Evolutionary conservation across 1,139 yeast species (phyloP), one percentile per base, ranked within the genome.

Genomic region (Meyerozyma guilliermondii): DNA sequence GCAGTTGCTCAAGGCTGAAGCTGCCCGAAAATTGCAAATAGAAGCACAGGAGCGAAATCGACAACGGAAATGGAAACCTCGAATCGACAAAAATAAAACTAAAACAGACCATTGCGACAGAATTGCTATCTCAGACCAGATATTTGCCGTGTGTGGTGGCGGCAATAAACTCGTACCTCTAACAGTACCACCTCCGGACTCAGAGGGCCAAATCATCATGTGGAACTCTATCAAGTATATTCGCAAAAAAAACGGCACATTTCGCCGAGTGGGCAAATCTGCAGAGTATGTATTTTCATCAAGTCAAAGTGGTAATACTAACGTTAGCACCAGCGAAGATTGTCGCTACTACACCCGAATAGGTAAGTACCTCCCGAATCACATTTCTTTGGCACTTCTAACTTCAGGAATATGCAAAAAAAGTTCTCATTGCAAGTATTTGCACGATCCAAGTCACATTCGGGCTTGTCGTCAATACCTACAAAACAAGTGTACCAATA

Each of bases 391-490:
- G 50, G 55, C 57, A 53, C 55, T 55, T 56, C 50, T 47, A 49
- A 34, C 42, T 46, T 35, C 55, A 72, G 83, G 84, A 14, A 60
- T 65, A 11, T 83, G 88, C 57, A 63, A 65, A 44, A 72, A 73
- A 54, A 84, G 80, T 38, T 55, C 67, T 28, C 50, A 59, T 2
- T 85, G 94, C 59, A 68, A 65, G 28, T 82, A 72, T 53, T 56
- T 56, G n/a, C 94, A 85, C 55, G 75, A 76, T 44, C 59, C 65
- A 31, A 50, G 63, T 10, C 78, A 69, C 40, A 68, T 81, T 17
- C 74, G 80, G 10, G 56, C 84, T 9, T 86, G 95, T 59, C 75
- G 76, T 28, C 65, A 62, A 24, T 73, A 57, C 45, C 60, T 80
- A 39, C 62, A 60, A 34, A 76, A 73, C 9, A 63, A 62, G 38